These are phyloP conservation scores for Phaffia australis DNA, from an alignment of 768 basidiomycete genomes.

Conservation along the genomic window DNA sequence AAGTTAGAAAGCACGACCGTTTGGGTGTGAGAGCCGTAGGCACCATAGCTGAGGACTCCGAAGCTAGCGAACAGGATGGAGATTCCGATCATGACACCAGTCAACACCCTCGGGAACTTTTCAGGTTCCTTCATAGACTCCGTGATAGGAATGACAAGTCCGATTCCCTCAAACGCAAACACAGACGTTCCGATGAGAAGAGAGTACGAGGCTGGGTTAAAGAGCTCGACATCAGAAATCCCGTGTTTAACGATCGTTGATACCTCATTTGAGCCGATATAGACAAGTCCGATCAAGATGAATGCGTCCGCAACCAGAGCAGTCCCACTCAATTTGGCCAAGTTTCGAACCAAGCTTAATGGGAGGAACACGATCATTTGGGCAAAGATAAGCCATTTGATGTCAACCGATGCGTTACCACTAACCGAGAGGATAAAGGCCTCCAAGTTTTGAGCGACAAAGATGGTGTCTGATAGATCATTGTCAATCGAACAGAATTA, in stretches of 20 bases:
- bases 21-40: conserved; percentile 76
- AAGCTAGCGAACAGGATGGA: conserved; percentile 75
- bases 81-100: conserved; percentile 82
- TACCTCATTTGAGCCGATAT: conserved; percentile 59
- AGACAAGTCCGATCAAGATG: conserved; percentile 63
- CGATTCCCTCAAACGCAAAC: conserved; percentile 96
- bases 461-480: conserved; percentile 60
- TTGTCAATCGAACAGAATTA: neutral
- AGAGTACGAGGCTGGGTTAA: conserved; percentile 82
- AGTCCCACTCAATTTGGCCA: conserved; percentile 87
- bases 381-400: conserved; percentile 64
- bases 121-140: conserved; percentile 91
- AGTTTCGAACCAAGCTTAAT: conserved; percentile 73
- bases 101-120: conserved; percentile 78
- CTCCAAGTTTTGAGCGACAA: conserved; percentile 81
- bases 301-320: conserved; percentile 90
- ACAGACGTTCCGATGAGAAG: conserved; percentile 93
- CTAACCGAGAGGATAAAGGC: conserved; percentile 75
- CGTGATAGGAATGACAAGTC: conserved; percentile 90
- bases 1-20: conserved; percentile 94
- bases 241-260: conserved; percentile 56
- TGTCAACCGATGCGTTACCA: conserved; percentile 55
- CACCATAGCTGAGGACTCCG: conserved; percentile 72
- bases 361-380: conserved; percentile 83
- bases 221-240: conserved; percentile 65